Evolutionary conservation across 129 eudicot genomes (phyloP).

Genomic region (Centaurea solstitialis): DNA sequence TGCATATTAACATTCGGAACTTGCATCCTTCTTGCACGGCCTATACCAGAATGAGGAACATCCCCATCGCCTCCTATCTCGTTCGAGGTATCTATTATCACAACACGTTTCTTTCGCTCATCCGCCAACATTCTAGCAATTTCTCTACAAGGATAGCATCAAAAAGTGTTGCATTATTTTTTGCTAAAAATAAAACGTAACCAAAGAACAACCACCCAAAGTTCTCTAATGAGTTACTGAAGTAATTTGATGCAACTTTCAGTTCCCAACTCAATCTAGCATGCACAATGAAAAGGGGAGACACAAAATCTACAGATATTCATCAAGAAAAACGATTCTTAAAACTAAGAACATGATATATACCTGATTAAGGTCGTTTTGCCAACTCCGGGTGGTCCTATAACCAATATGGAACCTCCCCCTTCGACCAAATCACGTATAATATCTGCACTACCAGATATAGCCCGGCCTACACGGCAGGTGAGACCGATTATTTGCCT

Average conservation of each 20-base stretch:
- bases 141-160: conserved; percentile 57
- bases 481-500: conserved; percentile 90
- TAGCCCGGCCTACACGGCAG: conserved; percentile 94
- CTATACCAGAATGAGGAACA: conserved; percentile 96
- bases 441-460: conserved; percentile 96
- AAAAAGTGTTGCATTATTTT: neutral
- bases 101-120: conserved; percentile 86
- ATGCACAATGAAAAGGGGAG: neutral
- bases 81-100: conserved; percentile 90
- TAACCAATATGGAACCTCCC: conserved; percentile 91
- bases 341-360: neutral
- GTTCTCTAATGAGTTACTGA: neutral
- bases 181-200: neutral
- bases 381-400: conserved; percentile 99
- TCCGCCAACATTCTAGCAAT: conserved; percentile 94
- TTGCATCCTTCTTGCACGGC: conserved; percentile 99
- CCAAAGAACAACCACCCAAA: neutral
- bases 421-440: conserved; percentile 88
- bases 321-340: neutral
- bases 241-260: neutral
- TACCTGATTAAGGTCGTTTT: conserved; percentile 98
- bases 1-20: conserved; percentile 98
- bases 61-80: conserved; percentile 99
- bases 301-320: neutral
- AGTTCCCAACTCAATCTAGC: neutral